Conservation (phyloP, 2,329 filamentous ascomycete species). For the Cercospora berteroae region DNA sequence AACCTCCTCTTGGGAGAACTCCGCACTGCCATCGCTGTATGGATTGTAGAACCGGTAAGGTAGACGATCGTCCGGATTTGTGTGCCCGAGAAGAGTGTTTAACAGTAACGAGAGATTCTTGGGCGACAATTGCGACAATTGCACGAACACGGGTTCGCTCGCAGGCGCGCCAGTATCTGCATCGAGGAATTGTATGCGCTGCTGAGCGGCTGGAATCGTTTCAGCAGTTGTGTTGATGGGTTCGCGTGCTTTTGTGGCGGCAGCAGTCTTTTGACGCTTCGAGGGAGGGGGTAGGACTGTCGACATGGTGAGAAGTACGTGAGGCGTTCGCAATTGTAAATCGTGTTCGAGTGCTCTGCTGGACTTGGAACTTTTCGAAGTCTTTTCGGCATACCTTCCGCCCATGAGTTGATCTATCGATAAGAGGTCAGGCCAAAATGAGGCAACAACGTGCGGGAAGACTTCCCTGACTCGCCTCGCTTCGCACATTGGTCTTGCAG, state of each 20-base stretch:
- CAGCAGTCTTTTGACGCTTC: slow-evolving; percentile 79
- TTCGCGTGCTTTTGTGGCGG: slow-evolving; percentile 65
- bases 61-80: slow-evolving; percentile 61
- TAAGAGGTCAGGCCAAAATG: not conserved
- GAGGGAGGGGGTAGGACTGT: slow-evolving; percentile 80
- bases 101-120: slow-evolving; percentile 85
- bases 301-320: slow-evolving; percentile 57
- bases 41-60: slow-evolving; percentile 63
- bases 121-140: slow-evolving; percentile 78
- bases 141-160: slow-evolving; percentile 70
- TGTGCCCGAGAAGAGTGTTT: slow-evolving; percentile 72
- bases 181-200: slow-evolving; percentile 76
- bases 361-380: not conserved
- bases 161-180: slow-evolving; percentile 67
- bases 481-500: too few relatives aligned
- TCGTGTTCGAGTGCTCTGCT: not conserved
- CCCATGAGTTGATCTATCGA: not conserved
- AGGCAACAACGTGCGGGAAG: not conserved
- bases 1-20: slow-evolving; percentile 40
- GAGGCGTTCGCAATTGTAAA: not conserved
- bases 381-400: not conserved
- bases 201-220: slow-evolving; percentile 65
- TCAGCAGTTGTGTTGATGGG: slow-evolving; percentile 70
- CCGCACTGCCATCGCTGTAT: slow-evolving; percentile 45
- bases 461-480: too few relatives aligned